phyloP scores from a whole-genome alignment of 208 protist species.

The Leishmania arabica region DNA sequence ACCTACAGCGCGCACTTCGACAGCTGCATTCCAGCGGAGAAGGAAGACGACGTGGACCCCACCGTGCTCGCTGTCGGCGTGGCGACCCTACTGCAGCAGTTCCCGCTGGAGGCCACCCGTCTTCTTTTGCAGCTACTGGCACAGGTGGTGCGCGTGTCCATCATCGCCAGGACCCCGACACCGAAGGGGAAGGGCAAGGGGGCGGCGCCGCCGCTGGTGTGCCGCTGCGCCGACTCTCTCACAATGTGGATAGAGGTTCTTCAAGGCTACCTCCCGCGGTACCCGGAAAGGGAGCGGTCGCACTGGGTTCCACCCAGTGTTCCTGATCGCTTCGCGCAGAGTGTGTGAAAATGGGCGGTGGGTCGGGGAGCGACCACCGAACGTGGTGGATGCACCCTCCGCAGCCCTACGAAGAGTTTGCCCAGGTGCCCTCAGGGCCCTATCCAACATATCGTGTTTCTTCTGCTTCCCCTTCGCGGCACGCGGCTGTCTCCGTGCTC shows the following conservation, averaged over 20 bases:
- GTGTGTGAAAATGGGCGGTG: neutral
- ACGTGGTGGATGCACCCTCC: neutral
- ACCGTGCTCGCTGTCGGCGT: slow-evolving; percentile 88
- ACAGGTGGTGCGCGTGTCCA: slow-evolving; percentile 58
- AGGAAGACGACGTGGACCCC: slow-evolving; percentile 77
- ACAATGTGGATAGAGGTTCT: slow-evolving; percentile 31
- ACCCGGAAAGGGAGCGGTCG: slow-evolving; percentile 5
- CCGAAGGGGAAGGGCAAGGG: slow-evolving; percentile 8
- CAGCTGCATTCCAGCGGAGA: slow-evolving; percentile 49
- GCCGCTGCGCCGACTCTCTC: slow-evolving; percentile 18
- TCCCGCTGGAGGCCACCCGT: slow-evolving; percentile 82
- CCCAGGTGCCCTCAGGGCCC: neutral
- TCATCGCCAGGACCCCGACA: neutral
- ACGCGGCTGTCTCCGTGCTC: neutral
- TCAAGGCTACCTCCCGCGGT: slow-evolving; percentile 15
- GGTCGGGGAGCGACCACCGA: neutral
- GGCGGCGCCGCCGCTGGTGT: slow-evolving; percentile 6
- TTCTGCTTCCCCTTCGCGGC: too few species aligned
- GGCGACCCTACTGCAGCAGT: slow-evolving; percentile 93
- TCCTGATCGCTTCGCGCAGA: slow-evolving; percentile 6
- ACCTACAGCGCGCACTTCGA: slow-evolving; percentile 59
- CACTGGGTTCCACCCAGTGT: neutral
- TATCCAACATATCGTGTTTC: too few species aligned
- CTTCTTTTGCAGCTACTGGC: slow-evolving; percentile 85
- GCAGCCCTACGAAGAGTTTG: neutral